A percentile compares a stretch with the other conserved stretches of the same genome.
phyloP scores from a whole-genome alignment of 2,329 filamentous ascomycete species.

The Leptoxyphium fumago region DNA sequence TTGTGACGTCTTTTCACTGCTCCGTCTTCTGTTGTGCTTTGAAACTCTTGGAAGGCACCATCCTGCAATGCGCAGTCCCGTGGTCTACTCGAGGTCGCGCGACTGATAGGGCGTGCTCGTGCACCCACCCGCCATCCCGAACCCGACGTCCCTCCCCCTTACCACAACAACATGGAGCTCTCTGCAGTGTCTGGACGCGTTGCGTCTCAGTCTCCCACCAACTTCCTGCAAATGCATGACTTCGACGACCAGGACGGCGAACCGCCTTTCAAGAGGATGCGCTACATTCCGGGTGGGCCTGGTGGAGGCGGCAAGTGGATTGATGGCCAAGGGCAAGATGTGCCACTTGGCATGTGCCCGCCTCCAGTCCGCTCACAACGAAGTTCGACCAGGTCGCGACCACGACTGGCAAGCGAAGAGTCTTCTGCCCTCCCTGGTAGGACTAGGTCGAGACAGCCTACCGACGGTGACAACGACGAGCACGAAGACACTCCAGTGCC shows the following conservation, averaged over 20 bases:
- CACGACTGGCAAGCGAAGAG: not conserved
- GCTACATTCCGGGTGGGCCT: slow-evolving; percentile 73
- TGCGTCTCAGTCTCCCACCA: slow-evolving; percentile 16
- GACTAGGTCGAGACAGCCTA: slow-evolving; percentile 6
- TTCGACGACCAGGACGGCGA: slow-evolving; percentile 17
- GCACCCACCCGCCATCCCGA: too few relatives aligned
- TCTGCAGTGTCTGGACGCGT: slow-evolving; percentile 13
- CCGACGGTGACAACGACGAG: slow-evolving; percentile 5
- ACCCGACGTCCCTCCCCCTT: not conserved
- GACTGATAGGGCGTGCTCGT: too few relatives aligned
- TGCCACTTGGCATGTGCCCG: slow-evolving; percentile 20
- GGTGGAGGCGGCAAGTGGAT: slow-evolving; percentile 76
- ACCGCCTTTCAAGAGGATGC: slow-evolving; percentile 30
- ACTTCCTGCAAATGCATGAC: slow-evolving; percentile 16
- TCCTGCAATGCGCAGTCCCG: too few relatives aligned
- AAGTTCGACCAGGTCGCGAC: not conserved
- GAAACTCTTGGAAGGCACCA: too few relatives aligned
- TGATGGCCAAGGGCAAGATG: slow-evolving; percentile 53
- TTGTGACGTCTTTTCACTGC: too few relatives aligned
- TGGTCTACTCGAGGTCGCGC: too few relatives aligned
- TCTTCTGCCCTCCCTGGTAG: not conserved
- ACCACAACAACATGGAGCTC: slow-evolving; percentile 10
- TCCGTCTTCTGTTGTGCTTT: too few relatives aligned
- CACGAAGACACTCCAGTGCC: slow-evolving; percentile 3
- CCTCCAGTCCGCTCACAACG: slow-evolving; percentile 25